These are phyloP conservation scores for Beta vulgaris DNA, from an alignment of 148 eudicot species.

Conservation along the genomic window DNA sequence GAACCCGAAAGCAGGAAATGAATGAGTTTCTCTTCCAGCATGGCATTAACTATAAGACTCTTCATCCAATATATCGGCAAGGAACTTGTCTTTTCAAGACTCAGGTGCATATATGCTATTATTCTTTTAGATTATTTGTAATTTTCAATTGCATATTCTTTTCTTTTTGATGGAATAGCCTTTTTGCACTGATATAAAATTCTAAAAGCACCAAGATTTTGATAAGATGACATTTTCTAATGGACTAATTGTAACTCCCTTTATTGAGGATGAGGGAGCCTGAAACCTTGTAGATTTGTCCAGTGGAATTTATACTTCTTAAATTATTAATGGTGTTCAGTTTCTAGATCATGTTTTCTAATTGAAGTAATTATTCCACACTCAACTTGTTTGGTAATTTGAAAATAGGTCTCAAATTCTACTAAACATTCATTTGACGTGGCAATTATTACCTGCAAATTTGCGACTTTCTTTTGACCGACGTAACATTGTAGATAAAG, in stretches of 20 bases:
- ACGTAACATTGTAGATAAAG: background rate
- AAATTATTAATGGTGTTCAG: background rate
- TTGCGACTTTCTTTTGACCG: background rate
- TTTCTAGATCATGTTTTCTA: background rate
- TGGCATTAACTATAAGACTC: conserved; percentile 65
- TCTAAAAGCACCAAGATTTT: background rate
- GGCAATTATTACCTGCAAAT: background rate
- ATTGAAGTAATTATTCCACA: background rate
- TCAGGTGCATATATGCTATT: conserved; percentile 43
- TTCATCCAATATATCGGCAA: conserved; percentile 69
- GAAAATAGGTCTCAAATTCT: background rate
- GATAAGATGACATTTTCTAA: background rate
- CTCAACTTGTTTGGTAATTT: background rate
- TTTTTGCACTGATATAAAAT: background rate
- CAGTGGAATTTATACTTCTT: background rate
- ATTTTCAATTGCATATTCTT: background rate
- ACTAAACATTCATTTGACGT: too few species aligned
- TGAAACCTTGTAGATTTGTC: background rate
- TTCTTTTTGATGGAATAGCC: background rate
- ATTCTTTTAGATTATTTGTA: background rate
- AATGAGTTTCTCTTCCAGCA: conserved; percentile 76
- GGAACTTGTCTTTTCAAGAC: conserved; percentile 75
- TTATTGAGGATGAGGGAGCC: background rate
- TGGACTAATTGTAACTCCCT: background rate
- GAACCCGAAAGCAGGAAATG: conserved; percentile 61